phyloP scores from a whole-genome alignment of 2,329 filamentous ascomycete species.

The Arthrobotrys conoides region DNA sequence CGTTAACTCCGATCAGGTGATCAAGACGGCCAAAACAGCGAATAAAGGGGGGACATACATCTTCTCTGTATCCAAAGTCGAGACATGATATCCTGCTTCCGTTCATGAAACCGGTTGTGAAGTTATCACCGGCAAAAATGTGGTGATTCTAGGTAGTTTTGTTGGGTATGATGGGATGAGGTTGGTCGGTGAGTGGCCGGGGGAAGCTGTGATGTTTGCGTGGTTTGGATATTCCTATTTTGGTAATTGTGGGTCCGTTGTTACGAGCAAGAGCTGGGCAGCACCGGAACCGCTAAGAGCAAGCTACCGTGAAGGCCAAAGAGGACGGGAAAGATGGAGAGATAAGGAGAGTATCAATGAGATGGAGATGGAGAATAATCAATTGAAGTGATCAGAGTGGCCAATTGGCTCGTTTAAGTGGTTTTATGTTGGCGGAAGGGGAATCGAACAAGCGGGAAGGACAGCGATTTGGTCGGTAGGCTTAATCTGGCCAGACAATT shows the following conservation, averaged over 20 bases:
- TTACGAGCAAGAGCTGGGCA: background rate
- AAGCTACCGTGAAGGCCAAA: background rate
- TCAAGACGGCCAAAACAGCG: background rate
- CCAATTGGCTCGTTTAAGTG: slow-evolving; percentile 26
- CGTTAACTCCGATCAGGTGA: slow-evolving; percentile 26
- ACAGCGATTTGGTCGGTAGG: slow-evolving; percentile 12
- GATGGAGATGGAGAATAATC: slow-evolving; percentile 19
- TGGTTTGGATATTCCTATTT: slow-evolving; percentile 6
- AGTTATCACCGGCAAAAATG: slow-evolving; percentile 20
- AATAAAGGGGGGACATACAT: slow-evolving; percentile 36
- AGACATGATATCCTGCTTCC: slow-evolving; percentile 61
- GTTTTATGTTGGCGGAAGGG: slow-evolving; percentile 17
- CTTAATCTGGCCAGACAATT: too few relatives aligned
- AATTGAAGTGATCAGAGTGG: slow-evolving; percentile 10
- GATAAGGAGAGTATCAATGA: slow-evolving; percentile 7
- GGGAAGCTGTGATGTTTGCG: slow-evolving; percentile 7
- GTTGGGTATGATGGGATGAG: slow-evolving; percentile 9
- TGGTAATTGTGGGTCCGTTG: slow-evolving; percentile 22
- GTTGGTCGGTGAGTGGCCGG: slow-evolving; percentile 27
- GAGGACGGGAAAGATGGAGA: background rate
- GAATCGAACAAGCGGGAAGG: slow-evolving; percentile 13
- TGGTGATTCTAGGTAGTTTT: slow-evolving; percentile 6
- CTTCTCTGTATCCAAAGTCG: slow-evolving; percentile 60
- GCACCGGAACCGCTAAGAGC: background rate
- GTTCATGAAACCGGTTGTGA: slow-evolving; percentile 58